Evolutionary conservation across 2,329 filamentous ascomycete species (phyloP).

Genomic region (Coniochaeta prunicola): DNA sequence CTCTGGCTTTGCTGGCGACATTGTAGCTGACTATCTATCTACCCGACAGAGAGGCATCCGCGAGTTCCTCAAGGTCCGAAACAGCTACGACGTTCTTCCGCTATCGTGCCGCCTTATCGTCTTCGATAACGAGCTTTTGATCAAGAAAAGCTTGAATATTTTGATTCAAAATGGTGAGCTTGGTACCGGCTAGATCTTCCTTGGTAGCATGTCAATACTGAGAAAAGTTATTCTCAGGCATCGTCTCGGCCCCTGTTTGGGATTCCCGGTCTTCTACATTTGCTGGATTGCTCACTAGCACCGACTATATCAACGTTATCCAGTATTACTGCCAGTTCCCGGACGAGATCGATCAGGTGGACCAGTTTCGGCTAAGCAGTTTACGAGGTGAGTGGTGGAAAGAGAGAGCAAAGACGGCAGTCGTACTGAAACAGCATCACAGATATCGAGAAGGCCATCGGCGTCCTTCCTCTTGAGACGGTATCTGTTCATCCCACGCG

Average conservation of each 20-base stretch:
- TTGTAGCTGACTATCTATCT: not conserved
- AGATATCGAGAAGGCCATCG: slow-evolving; percentile 95
- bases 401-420: not conserved
- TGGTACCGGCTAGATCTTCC: not conserved
- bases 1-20: not conserved
- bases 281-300: slow-evolving; percentile 87
- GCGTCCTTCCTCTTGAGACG: slow-evolving; percentile 85
- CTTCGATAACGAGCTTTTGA: slow-evolving; percentile 88
- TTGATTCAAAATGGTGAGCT: slow-evolving; percentile 82
- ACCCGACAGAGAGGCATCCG: slow-evolving; percentile 70
- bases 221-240: slow-evolving; percentile 53
- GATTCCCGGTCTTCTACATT: slow-evolving; percentile 90
- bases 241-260: slow-evolving; percentile 96
- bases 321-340: slow-evolving; percentile 99
- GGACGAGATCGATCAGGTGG: slow-evolving; percentile 79
- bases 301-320: slow-evolving; percentile 97
- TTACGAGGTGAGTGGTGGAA: slow-evolving; percentile 59
- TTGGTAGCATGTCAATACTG: slow-evolving; percentile 7
- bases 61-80: slow-evolving; percentile 92
- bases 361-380: slow-evolving; percentile 88
- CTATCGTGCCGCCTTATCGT: slow-evolving; percentile 94
- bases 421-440: slow-evolving; percentile 3
- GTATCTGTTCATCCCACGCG: slow-evolving; percentile 89
- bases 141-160: slow-evolving; percentile 95
- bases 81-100: slow-evolving; percentile 94